Evolutionary conservation across 2,329 filamentous ascomycete genomes (phyloP).

Genomic region (Scedosporium apiospermum): DNA sequence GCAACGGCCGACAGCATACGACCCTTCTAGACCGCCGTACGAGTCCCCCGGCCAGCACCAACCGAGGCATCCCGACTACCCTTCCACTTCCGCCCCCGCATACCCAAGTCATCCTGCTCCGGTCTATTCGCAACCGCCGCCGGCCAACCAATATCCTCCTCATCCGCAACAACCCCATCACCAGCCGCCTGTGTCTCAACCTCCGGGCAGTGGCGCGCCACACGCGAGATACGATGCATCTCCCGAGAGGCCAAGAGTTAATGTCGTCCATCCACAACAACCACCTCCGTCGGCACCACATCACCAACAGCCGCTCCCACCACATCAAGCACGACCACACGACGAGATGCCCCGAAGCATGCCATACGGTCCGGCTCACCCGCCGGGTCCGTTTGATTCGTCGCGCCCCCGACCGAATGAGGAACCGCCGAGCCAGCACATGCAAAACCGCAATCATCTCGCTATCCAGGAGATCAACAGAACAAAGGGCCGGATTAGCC

Average conservation of each 20-base stretch:
- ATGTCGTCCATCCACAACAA: conserved; percentile 14
- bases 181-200: conserved; percentile 24
- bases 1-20: conserved; percentile 28
- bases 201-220: conserved; percentile 13
- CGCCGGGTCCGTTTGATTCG: conserved; percentile 14
- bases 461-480: conserved; percentile 73
- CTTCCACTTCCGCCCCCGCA: conserved; percentile 25
- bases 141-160: conserved; percentile 29
- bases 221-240: conserved; percentile 18
- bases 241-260: conserved; percentile 16
- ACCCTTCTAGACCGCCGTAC: conserved; percentile 31
- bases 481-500: conserved; percentile 68
- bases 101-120: conserved; percentile 26
- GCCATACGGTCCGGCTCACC: background rate
- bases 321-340: conserved; percentile 20
- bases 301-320: conserved; percentile 20
- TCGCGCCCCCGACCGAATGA: conserved; percentile 36
- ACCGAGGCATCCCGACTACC: conserved; percentile 13
- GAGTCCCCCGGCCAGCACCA: conserved; percentile 25
- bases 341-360: conserved; percentile 16
- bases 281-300: conserved; percentile 24
- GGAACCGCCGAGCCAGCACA: conserved; percentile 29
- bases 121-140: conserved; percentile 23
- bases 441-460: conserved; percentile 58
- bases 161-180: conserved; percentile 20